Percentiles rank a stretch among this genome's conserved stretches.
Conservation (phyloP, 2,329 filamentous ascomycete species). For the Cercospora sp. region DNA sequence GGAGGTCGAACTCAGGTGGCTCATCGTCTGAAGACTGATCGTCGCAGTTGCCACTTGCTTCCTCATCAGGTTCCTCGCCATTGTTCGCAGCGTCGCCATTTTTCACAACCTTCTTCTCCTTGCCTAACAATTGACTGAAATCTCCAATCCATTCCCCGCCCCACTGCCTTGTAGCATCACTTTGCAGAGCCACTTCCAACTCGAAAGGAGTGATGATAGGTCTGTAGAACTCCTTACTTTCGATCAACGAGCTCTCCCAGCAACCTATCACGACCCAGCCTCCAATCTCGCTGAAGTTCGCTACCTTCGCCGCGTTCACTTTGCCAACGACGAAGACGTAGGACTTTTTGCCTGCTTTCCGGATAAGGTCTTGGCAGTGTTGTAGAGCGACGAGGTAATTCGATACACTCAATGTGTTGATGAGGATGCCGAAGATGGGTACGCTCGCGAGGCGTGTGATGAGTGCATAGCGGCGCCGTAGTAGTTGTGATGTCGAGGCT, state of each 20-base stretch:
- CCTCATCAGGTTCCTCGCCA: not conserved
- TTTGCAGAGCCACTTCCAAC: constrained; percentile 72
- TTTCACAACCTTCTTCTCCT: constrained; percentile 19
- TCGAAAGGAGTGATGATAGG: constrained; percentile 96
- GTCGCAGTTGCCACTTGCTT: constrained; percentile 60
- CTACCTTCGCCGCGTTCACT: constrained; percentile 90
- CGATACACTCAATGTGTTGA: constrained; percentile 89
- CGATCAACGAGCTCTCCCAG: constrained; percentile 93
- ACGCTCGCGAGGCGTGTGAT: constrained; percentile 77
- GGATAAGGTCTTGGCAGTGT: constrained; percentile 70
- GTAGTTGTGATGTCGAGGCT: constrained; percentile 55
- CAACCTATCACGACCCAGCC: constrained; percentile 98
- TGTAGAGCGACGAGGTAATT: constrained; percentile 84
- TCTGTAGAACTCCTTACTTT: constrained; percentile 83
- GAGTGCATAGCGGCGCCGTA: constrained; percentile 85
- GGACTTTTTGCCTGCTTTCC: constrained; percentile 82
- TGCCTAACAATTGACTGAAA: constrained; percentile 67
- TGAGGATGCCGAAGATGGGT: constrained; percentile 86
- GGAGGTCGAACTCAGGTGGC: constrained; percentile 86
- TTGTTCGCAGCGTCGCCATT: constrained; percentile 39
- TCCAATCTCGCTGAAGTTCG: constrained; percentile 92
- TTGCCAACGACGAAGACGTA: constrained; percentile 98
- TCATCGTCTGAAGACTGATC: constrained; percentile 61
- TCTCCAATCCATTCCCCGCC: constrained; percentile 86
- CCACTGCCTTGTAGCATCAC: constrained; percentile 78